Base-by-base conservation (phyloP, 2,329 filamentous ascomycete species). In the Metarhizium robertsii region DNA sequence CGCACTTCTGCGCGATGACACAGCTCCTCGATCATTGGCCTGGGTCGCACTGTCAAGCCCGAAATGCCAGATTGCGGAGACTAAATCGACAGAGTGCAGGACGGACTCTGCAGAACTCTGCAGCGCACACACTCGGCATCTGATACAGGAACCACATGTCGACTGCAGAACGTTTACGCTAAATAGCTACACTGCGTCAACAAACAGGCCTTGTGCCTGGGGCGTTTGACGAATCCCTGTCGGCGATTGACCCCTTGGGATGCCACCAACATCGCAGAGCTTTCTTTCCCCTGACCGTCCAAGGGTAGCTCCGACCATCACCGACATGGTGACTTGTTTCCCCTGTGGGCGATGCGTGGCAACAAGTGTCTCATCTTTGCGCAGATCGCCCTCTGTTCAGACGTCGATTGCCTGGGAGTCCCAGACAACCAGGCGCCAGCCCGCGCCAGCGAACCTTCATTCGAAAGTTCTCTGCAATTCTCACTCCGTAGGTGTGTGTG, bases 361-460 rank as follows among this genome's bases (percentile, higher is more conserved):
- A 38, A 29, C 8, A 18, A 43, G 18, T 55, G 53, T 55, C 49
- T 55, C 53, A 55, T 50, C 42, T 46, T 55, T 50, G 14, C 48
- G 38, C 36, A 32, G 20, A 51, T 54, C 47, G 48, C 45, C 42
- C 42, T 55, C 48, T 47, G 42, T 55, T 36, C 49, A 55, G 53
- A 52, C 49, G 25, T 52, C 18, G 42, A 47, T 46, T 55, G 49
- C 40, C 18, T 38, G 30, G 30, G 49, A 51, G 38, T 51, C 30
- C 32, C 32, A 40, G 13, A 40, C 38, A 3, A 16, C 13, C 38
- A 30, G 36, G 45, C 25, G 45, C 20, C 29, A 34, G 29, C 16
- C 51, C 3, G 29, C 51, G 10, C 14, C 10, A 4, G 45, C 20
- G 25, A 30, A 25, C 42, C 42, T 45, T 45, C 5, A 25, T 10